A percentile compares a stretch with the other conserved stretches of the same genome.
phyloP scores from a whole-genome alignment of 2,329 filamentous ascomycete species.

The Hypocreales sp. region DNA sequence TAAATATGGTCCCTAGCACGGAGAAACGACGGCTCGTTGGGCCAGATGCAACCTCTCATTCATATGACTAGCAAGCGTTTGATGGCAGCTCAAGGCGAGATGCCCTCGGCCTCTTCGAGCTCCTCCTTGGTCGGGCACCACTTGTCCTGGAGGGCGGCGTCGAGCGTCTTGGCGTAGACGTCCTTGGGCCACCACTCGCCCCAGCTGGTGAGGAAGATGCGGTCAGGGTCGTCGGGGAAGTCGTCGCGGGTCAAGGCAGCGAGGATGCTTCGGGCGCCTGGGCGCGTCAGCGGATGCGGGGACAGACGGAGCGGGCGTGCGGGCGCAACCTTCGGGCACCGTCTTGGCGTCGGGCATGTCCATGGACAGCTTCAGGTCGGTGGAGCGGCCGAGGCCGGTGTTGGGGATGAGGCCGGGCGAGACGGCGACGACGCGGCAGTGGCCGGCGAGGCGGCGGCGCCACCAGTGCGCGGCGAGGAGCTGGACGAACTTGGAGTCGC shows the following conservation, averaged over 20 bases:
- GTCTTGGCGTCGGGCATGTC: constrained; percentile 30
- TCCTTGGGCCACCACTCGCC: constrained; percentile 38
- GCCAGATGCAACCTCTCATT: too few species aligned
- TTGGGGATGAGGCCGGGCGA: constrained; percentile 35
- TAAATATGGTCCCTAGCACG: too few species aligned
- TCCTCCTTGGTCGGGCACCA: constrained; percentile 31
- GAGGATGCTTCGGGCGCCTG: constrained; percentile 29
- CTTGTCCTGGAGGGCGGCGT: constrained; percentile 32
- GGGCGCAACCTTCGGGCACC: constrained; percentile 30
- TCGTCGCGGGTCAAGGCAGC: constrained; percentile 27
- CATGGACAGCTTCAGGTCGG: constrained; percentile 11
- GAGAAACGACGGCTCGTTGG: too few species aligned
- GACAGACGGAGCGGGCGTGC: too few species aligned
- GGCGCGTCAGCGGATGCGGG: too few species aligned
- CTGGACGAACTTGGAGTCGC: constrained; percentile 31
- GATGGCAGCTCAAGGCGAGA: too few species aligned
- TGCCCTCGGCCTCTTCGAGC: constrained; percentile 29
- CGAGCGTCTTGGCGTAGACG: constrained; percentile 22
- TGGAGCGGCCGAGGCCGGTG: constrained; percentile 24
- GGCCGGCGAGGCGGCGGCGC: constrained; percentile 31
- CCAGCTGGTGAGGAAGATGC: constrained; percentile 39
- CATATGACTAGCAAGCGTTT: too few species aligned
- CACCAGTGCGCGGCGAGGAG: constrained; percentile 38
- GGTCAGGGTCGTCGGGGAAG: constrained; percentile 32
- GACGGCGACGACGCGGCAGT: constrained; percentile 32